Evolutionary conservation across 306 rosid species (phyloP).

Genomic region (Inga laurina): DNA sequence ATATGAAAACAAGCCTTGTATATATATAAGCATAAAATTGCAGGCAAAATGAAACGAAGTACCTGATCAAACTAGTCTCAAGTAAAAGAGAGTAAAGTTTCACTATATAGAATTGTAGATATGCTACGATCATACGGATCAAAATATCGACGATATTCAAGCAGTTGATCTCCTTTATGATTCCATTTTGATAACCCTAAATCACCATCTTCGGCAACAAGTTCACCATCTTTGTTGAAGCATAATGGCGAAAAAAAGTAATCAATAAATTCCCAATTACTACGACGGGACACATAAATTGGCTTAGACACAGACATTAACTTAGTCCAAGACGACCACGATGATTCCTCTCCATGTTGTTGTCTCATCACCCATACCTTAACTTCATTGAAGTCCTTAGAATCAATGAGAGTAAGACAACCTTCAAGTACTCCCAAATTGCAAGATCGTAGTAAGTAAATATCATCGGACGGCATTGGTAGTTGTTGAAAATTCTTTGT

Average conservation of each 20-base stretch:
- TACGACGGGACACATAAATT: too few species aligned
- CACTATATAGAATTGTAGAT: background rate
- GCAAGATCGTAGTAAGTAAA: background rate
- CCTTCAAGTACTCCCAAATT: background rate
- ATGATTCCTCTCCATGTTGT: background rate
- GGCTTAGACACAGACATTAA: too few species aligned
- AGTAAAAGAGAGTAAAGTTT: background rate
- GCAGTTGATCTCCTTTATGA: background rate
- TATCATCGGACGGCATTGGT: background rate
- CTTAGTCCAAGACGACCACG: background rate
- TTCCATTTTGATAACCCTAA: background rate
- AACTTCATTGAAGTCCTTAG: too few species aligned
- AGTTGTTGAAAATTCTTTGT: background rate
- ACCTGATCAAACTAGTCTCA: too few species aligned
- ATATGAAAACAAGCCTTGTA: too few species aligned
- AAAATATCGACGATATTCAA: background rate
- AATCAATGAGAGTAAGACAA: background rate
- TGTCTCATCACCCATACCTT: slow-evolving; percentile 13
- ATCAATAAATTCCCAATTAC: too few species aligned
- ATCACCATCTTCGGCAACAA: too few species aligned
- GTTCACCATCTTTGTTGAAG: too few species aligned
- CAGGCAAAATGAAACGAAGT: too few species aligned
- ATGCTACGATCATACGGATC: background rate
- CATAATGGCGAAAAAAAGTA: too few species aligned
- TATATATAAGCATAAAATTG: too few species aligned